A percentile compares a stretch with the other conserved stretches of the same genome.
These are phyloP conservation scores for Paracoccidioides brasiliensis DNA, from an alignment of 2,329 filamentous ascomycete genomes.

Conservation along the genomic window DNA sequence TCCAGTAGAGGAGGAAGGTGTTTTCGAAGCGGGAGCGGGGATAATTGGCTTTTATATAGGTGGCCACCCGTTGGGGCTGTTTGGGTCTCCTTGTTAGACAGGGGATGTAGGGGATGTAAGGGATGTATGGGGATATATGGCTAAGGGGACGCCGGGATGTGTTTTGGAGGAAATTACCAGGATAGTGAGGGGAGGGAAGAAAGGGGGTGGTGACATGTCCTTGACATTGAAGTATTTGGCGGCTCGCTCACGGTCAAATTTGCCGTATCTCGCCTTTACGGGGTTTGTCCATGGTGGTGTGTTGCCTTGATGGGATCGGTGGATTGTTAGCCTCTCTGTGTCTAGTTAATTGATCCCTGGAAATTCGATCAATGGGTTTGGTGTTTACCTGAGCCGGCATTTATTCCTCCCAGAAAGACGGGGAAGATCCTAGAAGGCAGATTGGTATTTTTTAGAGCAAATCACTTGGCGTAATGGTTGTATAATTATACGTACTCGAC, in stretches of 20 bases:
- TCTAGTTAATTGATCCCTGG: neutral
- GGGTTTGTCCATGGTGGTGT: slow-evolving; percentile 60
- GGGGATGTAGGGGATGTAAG: slow-evolving; percentile 19
- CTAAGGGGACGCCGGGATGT: no score
- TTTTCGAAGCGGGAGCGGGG: slow-evolving; percentile 38
- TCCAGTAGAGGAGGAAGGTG: slow-evolving; percentile 43
- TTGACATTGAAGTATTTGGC: slow-evolving; percentile 38
- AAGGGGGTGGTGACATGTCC: slow-evolving; percentile 31
- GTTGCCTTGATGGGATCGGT: slow-evolving; percentile 43
- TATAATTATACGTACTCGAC: slow-evolving; percentile 47
- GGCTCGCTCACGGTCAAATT: slow-evolving; percentile 38
- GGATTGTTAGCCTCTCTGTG: neutral
- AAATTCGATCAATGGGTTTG: neutral
- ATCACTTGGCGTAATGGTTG: neutral
- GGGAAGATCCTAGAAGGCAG: slow-evolving; percentile 48
- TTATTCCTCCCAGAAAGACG: slow-evolving; percentile 57
- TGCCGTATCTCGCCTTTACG: slow-evolving; percentile 50
- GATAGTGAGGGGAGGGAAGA: slow-evolving; percentile 44
- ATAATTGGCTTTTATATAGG: slow-evolving; percentile 50
- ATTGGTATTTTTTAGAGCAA: neutral
- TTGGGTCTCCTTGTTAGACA: neutral
- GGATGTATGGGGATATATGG: slow-evolving; percentile 17
- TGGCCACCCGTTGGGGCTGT: slow-evolving; percentile 52
- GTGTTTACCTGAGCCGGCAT: slow-evolving; percentile 41
- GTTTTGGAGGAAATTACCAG: slow-evolving; percentile 32